phyloP scores from a whole-genome alignment of 2,329 filamentous ascomycete species.

The Aspergillus neotritici region DNA sequence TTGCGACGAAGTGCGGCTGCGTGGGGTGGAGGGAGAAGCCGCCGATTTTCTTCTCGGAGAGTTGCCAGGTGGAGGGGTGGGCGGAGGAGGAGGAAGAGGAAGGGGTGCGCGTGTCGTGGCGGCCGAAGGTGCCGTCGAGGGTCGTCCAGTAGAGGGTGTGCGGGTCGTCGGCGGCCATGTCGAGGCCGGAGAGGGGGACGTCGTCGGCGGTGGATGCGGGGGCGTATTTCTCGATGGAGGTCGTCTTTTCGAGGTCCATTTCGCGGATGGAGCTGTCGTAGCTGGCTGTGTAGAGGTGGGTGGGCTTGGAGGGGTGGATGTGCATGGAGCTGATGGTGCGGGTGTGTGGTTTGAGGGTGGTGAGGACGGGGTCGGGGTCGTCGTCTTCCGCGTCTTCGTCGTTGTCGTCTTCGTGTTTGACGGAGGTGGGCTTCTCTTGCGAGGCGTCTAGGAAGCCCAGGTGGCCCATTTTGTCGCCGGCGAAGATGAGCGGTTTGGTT shows the following conservation, averaged over 20 bases:
- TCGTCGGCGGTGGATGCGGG: constrained; percentile 65
- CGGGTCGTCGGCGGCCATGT: constrained; percentile 65
- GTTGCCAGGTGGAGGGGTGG: constrained; percentile 67
- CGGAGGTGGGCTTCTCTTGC: constrained; percentile 43
- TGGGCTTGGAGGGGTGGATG: constrained; percentile 66
- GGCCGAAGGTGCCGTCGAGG: constrained; percentile 70
- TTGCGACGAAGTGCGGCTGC: constrained; percentile 76
- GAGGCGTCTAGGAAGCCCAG: constrained; percentile 80
- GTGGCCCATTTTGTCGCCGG: constrained; percentile 88
- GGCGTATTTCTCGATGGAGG: constrained; percentile 75
- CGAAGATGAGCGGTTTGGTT: constrained; percentile 83
- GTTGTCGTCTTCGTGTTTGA: constrained; percentile 57
- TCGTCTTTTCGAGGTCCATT: constrained; percentile 73
- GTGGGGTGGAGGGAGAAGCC: constrained; percentile 81
- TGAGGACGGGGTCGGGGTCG: constrained; percentile 67
- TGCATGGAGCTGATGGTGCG: constrained; percentile 82
- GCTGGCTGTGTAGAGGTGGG: constrained; percentile 74
- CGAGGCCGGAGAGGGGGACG: constrained; percentile 74
- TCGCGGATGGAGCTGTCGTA: constrained; percentile 91
- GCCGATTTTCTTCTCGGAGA: constrained; percentile 91
- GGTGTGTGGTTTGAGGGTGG: constrained; percentile 83
- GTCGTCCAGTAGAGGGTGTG: constrained; percentile 83
- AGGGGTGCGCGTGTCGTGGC: constrained; percentile 67
- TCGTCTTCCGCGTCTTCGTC: constrained; percentile 62
- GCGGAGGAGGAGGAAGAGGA: constrained; percentile 47